A percentile compares a stretch with the other conserved stretches of the same genome.
phyloP scores from a whole-genome alignment of 495 filamentous ascomycete species.

The Penicillium cataractarum region DNA sequence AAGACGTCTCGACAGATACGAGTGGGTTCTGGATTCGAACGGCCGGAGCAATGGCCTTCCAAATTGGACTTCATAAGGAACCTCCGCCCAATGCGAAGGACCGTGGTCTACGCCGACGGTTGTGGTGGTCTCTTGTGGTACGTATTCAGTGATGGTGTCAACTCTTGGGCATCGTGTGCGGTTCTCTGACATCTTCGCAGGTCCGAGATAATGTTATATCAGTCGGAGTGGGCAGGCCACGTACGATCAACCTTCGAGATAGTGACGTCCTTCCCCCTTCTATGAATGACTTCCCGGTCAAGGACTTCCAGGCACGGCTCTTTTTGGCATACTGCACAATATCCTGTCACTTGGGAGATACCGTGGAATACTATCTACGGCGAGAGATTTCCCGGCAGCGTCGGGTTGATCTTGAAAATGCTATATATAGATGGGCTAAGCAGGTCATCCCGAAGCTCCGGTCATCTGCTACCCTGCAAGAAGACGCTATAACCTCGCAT shows the following conservation, averaged over 20 bases:
- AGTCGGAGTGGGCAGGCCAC: constrained; percentile 33
- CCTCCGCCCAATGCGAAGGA: constrained; percentile 27
- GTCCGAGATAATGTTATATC: constrained; percentile 38
- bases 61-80: constrained; percentile 37
- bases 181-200: constrained; percentile 7
- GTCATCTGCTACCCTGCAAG: constrained; percentile 20
- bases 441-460: constrained; percentile 33
- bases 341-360: constrained; percentile 32
- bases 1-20: constrained; percentile 36
- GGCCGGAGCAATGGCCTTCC: constrained; percentile 37
- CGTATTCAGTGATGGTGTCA: not conserved
- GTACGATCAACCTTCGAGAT: constrained; percentile 35
- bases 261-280: constrained; percentile 37
- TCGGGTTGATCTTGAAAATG: constrained; percentile 32
- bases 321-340: constrained; percentile 35
- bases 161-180: not conserved
- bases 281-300: constrained; percentile 30
- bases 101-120: constrained; percentile 30
- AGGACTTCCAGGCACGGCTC: constrained; percentile 30
- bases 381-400: constrained; percentile 32
- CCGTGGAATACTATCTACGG: constrained; percentile 32
- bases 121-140: constrained; percentile 39
- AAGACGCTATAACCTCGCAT: constrained; percentile 25
- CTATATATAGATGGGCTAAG: constrained; percentile 36
- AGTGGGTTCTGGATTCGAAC: constrained; percentile 38